Base-by-base conservation (phyloP, 23 red algal species). In the Gracilaria gracilis region DNA sequence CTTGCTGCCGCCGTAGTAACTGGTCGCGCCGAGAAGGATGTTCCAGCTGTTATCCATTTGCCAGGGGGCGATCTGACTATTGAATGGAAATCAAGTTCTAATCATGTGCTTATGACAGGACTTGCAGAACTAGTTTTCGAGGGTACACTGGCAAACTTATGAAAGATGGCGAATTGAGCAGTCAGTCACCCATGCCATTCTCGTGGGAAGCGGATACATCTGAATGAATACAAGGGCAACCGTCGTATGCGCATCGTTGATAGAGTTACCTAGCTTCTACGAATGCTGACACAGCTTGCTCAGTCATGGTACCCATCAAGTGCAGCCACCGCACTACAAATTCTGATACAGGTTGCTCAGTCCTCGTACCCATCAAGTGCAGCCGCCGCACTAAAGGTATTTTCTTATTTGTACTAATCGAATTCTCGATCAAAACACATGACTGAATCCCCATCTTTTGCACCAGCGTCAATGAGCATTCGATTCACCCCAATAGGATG, bases 41-140 rank as follows among this genome's bases (percentile, higher is more conserved):
- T 73, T 49, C 64, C 76, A 16, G 61, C 66, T n/a, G 40, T 75
- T 24, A 93, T 99, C 21, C 57, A 76, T 77, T 57, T 99, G 21
- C 97, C 97, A 27, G 97, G 97, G 44, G 97, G 97, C 12, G 84
- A 87, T 27, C 87, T 99, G 23, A 79, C 47, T 58, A 96, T 95
- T 66, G 85, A 94, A 50, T 99, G 97, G 97, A 82, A 65, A 23
- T 72, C 70, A 25, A 57, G 46, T 17, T 77, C 94, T 40, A 71
- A 87, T 36, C 94, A 94, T 65, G 85, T 99, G 24, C 75, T 94
- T 37, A 99, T 99, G 97, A 99, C 97, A n/a, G 97, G 97, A 33
- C 97, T 94, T 20, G 97, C 94, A 3, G 87, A 99, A 37, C 75
- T 96, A 48, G 97, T 96, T 16, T 99, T 84, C 57, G 83, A 88